Conservation (phyloP, 495 filamentous ascomycete genomes). For the Cairneyella variabilis region DNA sequence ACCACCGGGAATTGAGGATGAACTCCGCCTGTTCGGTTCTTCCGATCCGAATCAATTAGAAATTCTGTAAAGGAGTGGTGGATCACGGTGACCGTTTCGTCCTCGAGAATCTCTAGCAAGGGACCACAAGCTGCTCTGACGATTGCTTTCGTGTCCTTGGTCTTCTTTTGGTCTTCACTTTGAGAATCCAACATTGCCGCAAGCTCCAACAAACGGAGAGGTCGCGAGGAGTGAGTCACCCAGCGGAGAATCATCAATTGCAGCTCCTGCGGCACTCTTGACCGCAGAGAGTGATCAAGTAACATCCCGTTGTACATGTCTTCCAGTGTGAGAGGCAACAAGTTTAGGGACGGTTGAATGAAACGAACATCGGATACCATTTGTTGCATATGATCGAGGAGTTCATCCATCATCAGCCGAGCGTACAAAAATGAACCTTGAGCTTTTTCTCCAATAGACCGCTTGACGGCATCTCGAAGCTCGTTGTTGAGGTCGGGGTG, state of each 20-base stretch:
- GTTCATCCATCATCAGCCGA: slow-evolving; percentile 42
- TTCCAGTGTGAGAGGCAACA: slow-evolving; percentile 36
- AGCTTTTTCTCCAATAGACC: slow-evolving; percentile 12
- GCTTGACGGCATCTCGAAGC: background rate
- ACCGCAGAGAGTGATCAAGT: slow-evolving; percentile 33
- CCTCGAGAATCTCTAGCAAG: slow-evolving; percentile 43
- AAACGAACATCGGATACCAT: slow-evolving; percentile 19
- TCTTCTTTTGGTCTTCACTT: slow-evolving; percentile 6
- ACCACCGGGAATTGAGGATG: slow-evolving; percentile 28
- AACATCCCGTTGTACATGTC: slow-evolving; percentile 45
- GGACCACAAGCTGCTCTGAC: slow-evolving; percentile 40
- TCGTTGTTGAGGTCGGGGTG: background rate
- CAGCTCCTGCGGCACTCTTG: slow-evolving; percentile 32
- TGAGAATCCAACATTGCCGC: slow-evolving; percentile 34
- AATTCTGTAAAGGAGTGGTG: slow-evolving; percentile 56
- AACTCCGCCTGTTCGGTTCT: background rate
- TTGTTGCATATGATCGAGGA: slow-evolving; percentile 25
- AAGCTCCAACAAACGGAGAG: slow-evolving; percentile 47
- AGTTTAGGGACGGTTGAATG: background rate
- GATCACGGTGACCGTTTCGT: slow-evolving; percentile 46
- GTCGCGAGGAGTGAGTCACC: slow-evolving; percentile 45
- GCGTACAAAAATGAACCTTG: slow-evolving; percentile 45
- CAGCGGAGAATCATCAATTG: slow-evolving; percentile 43
- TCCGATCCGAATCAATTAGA: slow-evolving; percentile 29
- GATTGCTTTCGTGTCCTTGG: slow-evolving; percentile 26